These are phyloP conservation scores for Sporobolomyces pararoseus DNA, from an alignment of 768 basidiomycete genomes.

Conservation along the genomic window DNA sequence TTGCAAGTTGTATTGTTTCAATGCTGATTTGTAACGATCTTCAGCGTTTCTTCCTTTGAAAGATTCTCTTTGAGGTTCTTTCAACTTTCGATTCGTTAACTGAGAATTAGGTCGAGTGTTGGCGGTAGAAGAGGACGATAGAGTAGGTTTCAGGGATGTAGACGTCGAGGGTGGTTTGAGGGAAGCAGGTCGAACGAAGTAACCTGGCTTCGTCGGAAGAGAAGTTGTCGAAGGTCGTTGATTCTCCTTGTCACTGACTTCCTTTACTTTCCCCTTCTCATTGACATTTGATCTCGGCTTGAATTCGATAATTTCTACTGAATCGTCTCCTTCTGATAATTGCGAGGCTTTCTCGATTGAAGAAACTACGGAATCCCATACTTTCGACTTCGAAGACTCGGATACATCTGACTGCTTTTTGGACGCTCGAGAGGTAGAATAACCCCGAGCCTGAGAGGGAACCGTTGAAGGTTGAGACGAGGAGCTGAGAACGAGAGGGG, in stretches of 20 bases:
- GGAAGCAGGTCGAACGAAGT: not conserved
- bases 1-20: constrained; percentile 9
- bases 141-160: not conserved
- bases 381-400: not conserved
- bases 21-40: constrained; percentile 3
- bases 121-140: not conserved
- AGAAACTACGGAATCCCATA: not conserved
- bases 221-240: not conserved
- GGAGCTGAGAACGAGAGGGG: not conserved
- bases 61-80: not conserved
- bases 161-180: not conserved
- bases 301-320: constrained; percentile 1
- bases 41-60: not conserved
- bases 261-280: not conserved
- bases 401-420: no score
- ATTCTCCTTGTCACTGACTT: not conserved
- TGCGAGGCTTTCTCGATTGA: not conserved
- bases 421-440: not conserved
- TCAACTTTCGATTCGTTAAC: not conserved
- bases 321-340: not conserved
- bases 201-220: not conserved
- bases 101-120: not conserved
- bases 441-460: not conserved
- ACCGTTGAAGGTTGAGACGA: not conserved
- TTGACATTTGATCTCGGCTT: no score